Percentiles rank a stretch among this genome's conserved stretches.
These are phyloP conservation scores for Geotrichum klebahnii DNA, from an alignment of 1,139 yeast species.

Conservation along the genomic window DNA sequence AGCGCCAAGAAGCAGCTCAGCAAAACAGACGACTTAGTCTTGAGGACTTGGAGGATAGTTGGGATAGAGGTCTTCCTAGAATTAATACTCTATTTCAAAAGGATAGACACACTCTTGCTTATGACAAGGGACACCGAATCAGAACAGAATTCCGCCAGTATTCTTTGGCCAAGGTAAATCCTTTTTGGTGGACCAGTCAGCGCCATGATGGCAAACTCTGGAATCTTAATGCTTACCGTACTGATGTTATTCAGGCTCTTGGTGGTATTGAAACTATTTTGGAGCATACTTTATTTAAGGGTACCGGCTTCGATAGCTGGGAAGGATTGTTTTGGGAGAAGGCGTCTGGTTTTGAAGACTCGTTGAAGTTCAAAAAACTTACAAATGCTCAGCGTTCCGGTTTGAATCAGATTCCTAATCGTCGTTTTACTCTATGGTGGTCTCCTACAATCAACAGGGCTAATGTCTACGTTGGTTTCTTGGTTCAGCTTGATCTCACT, in stretches of 20 bases:
- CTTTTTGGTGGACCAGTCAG: constrained; percentile 95
- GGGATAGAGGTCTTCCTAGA: constrained; percentile 97
- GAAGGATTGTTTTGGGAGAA: constrained; percentile 99
- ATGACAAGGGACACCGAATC: constrained; percentile 89
- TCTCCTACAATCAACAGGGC: constrained; percentile 98
- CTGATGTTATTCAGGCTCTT: constrained; percentile 93
- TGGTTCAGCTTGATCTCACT: constrained; percentile 92
- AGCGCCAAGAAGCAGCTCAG: constrained; percentile 80
- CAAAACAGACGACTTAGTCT: constrained; percentile 82
- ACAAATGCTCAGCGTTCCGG: constrained; percentile 98
- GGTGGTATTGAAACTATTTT: constrained; percentile 97
- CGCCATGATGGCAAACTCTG: constrained; percentile 95
- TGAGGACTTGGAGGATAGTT: constrained; percentile 88
- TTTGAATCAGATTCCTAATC: constrained; percentile 93
- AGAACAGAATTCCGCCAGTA: constrained; percentile 76
- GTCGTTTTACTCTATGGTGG: constrained; percentile 99
- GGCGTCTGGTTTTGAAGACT: constrained; percentile 94
- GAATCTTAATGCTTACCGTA: constrained; percentile 87
- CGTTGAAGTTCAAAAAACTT: constrained; percentile 86
- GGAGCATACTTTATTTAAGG: constrained; percentile 92
- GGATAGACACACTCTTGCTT: constrained; percentile 90
- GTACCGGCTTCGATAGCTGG: constrained; percentile 97
- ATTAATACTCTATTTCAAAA: constrained; percentile 92
- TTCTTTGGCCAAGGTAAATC: constrained; percentile 66
- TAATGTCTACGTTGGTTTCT: constrained; percentile 94